phyloP scores from a whole-genome alignment of 495 filamentous ascomycete genomes.

The Jackrogersella multiformis region DNA sequence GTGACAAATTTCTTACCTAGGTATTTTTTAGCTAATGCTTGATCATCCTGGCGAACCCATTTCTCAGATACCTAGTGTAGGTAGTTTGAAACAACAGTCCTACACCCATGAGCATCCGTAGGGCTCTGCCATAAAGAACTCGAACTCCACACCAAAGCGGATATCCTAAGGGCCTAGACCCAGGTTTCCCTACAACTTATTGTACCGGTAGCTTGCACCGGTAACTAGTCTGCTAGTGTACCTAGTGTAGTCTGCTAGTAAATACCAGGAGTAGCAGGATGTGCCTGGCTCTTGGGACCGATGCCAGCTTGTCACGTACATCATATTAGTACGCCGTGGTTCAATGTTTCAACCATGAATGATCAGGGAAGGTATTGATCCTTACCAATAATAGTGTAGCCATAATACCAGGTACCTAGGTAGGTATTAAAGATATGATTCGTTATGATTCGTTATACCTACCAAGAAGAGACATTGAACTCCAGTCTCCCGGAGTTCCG shows the following conservation, averaged over 20 bases:
- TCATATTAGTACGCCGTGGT: conserved; percentile 35
- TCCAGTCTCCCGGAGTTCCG: not conserved
- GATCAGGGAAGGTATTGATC: conserved; percentile 27
- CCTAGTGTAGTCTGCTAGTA: too few species aligned
- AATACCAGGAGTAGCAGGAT: conserved; percentile 20
- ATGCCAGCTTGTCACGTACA: conserved; percentile 38
- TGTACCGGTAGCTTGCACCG: conserved; percentile 29
- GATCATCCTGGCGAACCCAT: conserved; percentile 13
- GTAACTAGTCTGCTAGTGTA: conserved; percentile 32
- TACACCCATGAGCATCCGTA: conserved; percentile 31
- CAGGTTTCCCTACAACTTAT: conserved; percentile 20
- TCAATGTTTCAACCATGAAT: conserved; percentile 31
- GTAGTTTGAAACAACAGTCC: conserved; percentile 25
- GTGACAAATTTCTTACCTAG: conserved; percentile 13
- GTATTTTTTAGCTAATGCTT: not conserved
- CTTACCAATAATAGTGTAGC: conserved; percentile 30
- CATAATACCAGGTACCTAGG: conserved; percentile 1
- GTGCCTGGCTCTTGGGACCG: conserved; percentile 37
- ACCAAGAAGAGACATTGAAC: not conserved
- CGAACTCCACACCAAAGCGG: conserved; percentile 37
- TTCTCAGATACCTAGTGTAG: too few species aligned
- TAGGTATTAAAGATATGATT: too few species aligned
- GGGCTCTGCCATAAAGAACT: conserved; percentile 25
- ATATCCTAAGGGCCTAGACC: conserved; percentile 30
- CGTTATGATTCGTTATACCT: conserved; percentile 22